Evolutionary conservation across 2,329 filamentous ascomycete species (phyloP).

Genomic region (Fusarium fujikuroi): DNA sequence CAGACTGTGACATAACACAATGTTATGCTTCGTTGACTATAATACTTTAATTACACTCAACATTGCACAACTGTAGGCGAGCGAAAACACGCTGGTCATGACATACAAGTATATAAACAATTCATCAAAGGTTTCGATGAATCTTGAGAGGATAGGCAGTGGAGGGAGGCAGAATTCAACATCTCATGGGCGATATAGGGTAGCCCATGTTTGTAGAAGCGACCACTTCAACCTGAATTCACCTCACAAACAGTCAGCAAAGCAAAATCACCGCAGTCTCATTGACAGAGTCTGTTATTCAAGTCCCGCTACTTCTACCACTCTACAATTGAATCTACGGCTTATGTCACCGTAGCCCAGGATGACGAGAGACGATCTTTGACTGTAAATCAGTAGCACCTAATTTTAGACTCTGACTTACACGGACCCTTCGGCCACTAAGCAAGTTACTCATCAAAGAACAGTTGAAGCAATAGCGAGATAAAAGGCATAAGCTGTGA

Average conservation of each 20-base stretch:
- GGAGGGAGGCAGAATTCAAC: background rate
- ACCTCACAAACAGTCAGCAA: background rate
- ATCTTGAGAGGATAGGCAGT: background rate
- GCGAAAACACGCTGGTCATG: fast-evolving
- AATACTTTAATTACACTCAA: background rate
- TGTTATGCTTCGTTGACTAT: background rate
- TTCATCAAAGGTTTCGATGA: background rate
- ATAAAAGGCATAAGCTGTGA: background rate
- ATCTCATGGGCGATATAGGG: background rate
- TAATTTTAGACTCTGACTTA: slow-evolving; percentile 1
- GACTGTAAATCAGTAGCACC: background rate
- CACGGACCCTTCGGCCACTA: background rate
- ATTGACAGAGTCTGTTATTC: background rate
- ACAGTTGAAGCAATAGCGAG: background rate
- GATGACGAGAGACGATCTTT: slow-evolving; percentile 18
- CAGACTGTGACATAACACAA: background rate
- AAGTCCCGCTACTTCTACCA: background rate
- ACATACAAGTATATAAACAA: background rate
- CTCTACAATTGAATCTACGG: background rate
- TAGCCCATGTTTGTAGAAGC: background rate
- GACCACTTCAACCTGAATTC: background rate
- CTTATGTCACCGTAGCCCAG: slow-evolving; percentile 2
- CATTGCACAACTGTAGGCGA: background rate
- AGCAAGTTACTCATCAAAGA: background rate
- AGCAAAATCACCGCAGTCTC: background rate